phyloP scores from a whole-genome alignment of 169 alveolate species.

The Babesia gibsoni region DNA sequence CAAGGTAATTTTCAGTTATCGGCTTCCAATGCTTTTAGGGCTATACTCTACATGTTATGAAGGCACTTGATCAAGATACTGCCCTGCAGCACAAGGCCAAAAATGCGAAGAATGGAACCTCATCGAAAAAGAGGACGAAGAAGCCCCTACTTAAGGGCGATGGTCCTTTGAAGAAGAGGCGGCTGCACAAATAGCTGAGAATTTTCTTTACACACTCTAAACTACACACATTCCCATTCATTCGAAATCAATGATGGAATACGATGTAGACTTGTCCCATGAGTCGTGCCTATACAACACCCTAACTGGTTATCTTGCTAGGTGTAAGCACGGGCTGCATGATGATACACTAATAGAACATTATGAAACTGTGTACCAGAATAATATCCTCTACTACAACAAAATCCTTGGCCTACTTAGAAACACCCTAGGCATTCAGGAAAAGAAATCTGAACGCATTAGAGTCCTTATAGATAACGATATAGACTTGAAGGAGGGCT shows the following conservation, averaged over 20 bases:
- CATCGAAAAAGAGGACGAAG: background rate
- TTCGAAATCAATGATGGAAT: conserved; percentile 36
- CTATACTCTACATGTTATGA: conserved; percentile 50
- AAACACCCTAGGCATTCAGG: background rate
- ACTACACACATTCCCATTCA: conserved; percentile 1
- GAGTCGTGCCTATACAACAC: conserved; percentile 26
- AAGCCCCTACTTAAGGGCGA: background rate
- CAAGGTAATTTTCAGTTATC: background rate
- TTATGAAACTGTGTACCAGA: conserved; percentile 23
- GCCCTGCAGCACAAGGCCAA: conserved; percentile 24
- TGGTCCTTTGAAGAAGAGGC: background rate
- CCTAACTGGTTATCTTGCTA: conserved; percentile 12
- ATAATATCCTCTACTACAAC: conserved; percentile 19
- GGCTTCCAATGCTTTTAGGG: conserved; percentile 5
- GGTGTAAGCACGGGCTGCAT: conserved; percentile 2
- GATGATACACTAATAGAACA: conserved; percentile 17
- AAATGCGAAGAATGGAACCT: conserved; percentile 1
- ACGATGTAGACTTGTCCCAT: conserved; percentile 12
- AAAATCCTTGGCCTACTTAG: conserved; percentile 10
- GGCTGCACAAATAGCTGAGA: background rate
- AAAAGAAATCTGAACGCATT: conserved; percentile 1
- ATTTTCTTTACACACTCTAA: background rate
- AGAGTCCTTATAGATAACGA: conserved; percentile 17
- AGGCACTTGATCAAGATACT: conserved; percentile 43
- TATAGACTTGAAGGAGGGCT: conserved; percentile 8